Base-by-base conservation (phyloP, 495 filamentous ascomycete genomes). In the Hypomontagnella submonticulosa region DNA sequence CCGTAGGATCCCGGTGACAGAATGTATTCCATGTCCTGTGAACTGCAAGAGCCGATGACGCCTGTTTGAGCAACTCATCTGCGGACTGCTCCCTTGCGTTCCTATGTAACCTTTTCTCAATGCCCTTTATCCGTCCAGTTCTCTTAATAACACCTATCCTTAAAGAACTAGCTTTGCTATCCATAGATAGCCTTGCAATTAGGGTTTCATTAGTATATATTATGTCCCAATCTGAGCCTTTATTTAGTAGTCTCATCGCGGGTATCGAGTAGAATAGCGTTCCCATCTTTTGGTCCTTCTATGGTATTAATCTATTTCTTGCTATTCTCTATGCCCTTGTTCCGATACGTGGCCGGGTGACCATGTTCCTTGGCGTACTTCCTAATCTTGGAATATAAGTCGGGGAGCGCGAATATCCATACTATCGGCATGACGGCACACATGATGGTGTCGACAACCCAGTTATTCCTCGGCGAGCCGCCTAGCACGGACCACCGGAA, bases 401-500 rank as follows among this genome's bases (percentile, higher is more conserved):
- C 80, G 47, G 77, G 76, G 30, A 81, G 66, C n/a, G 86, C 77
- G 58, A 92, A 87, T 34, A 85, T 70, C 84, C 87, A 92, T 30
- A 83, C 77, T 2, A 90, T 15, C 32, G 78, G 79, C 7, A 84
- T 66, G 4, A 90, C 56, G 80, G 82, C 87, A 13, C 77, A 76
- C 67, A 88, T 72, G 7, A 90, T 11, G 0, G 87, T 89, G 64
- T 92, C 90, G 36, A 83, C 60, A 12, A 90, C 13, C 80, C 80
- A 84, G 43, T 77, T 87, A 51, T 88, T 87, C 67, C 87, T 76
- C 47, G 75, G 76, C 30, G 80, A 83, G 1, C 86, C 85, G n/a
- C 86, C 84, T 74, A 87, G 75, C 3, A 75, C 57, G 13, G 78
- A 78, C 37, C 81, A 87, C 55, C 88, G 85, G 87, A 97, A 88